phyloP scores from a whole-genome alignment of 352 stramenopile genomes.

The Pythium coloratum region DNA sequence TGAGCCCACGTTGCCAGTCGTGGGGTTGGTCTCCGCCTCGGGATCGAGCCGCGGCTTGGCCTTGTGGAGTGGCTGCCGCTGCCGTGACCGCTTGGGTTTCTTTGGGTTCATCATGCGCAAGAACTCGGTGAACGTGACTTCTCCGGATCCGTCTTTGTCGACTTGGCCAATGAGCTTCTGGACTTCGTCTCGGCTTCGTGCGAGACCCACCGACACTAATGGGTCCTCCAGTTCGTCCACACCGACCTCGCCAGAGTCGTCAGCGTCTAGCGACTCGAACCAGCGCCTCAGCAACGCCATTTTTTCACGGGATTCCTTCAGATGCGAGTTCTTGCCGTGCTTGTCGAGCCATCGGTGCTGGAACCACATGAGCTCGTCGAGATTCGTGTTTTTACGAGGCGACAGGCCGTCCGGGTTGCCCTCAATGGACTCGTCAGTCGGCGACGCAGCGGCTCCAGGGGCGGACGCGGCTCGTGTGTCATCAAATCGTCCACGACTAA shows the following conservation, averaged over 20 bases:
- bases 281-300: slow-evolving; percentile 71
- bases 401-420: neutral
- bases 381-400: slow-evolving; percentile 34
- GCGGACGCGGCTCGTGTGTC: neutral
- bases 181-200: slow-evolving; percentile 70
- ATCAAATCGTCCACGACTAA: neutral
- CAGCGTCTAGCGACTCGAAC: slow-evolving; percentile 88
- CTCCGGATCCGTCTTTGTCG: slow-evolving; percentile 57
- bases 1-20: neutral
- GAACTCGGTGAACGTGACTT: slow-evolving; percentile 79
- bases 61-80: slow-evolving; percentile 42
- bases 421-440: slow-evolving; percentile 7
- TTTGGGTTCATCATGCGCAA: slow-evolving; percentile 68
- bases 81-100: slow-evolving; percentile 37
- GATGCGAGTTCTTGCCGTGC: slow-evolving; percentile 64
- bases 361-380: slow-evolving; percentile 73
- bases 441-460: neutral
- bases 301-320: slow-evolving; percentile 72
- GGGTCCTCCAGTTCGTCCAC: slow-evolving; percentile 85
- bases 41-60: slow-evolving; percentile 35
- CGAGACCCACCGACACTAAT: slow-evolving; percentile 86
- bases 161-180: slow-evolving; percentile 71
- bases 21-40: neutral
- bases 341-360: slow-evolving; percentile 77
- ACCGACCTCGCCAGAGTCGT: slow-evolving; percentile 78